Percentiles rank a stretch among this genome's conserved stretches.
These are phyloP conservation scores for Chlamydomonas asymmetrica DNA, from an alignment of 139 green algal genomes.

Conservation along the genomic window DNA sequence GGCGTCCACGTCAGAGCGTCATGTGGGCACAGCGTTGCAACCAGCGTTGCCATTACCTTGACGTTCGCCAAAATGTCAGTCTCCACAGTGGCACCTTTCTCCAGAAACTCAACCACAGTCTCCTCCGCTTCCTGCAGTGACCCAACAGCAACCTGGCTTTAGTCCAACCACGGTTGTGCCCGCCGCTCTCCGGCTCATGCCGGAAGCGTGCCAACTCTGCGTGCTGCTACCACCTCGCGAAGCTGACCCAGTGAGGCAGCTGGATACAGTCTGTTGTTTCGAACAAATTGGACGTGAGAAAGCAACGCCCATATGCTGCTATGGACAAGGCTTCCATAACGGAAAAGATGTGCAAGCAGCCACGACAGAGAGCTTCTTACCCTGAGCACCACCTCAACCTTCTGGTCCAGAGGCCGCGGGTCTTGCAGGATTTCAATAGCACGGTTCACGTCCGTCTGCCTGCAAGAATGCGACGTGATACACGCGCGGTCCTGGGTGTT, in stretches of 20 bases:
- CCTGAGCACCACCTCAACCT: conserved; percentile 59
- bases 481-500: background rate
- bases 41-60: conserved; percentile 30
- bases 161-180: too few species aligned
- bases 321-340: too few species aligned
- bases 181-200: too few species aligned
- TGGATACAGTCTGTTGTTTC: too few species aligned
- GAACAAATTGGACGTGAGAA: too few species aligned
- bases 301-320: too few species aligned
- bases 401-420: conserved; percentile 64
- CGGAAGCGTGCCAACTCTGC: too few species aligned
- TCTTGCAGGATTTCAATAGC: conserved; percentile 57
- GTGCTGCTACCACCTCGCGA: background rate
- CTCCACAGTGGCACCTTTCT: conserved; percentile 61
- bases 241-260: background rate
- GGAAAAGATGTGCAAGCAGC: too few species aligned
- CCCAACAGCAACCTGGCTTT: too few species aligned
- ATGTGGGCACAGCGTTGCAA: background rate
- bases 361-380: too few species aligned
- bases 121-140: conserved; percentile 62
- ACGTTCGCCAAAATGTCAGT: conserved; percentile 60
- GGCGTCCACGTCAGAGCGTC: background rate
- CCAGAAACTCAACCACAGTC: conserved; percentile 54
- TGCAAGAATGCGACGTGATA: conserved; percentile 14
- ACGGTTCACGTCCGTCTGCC: conserved; percentile 57